Percentiles rank a stretch among this genome's conserved stretches.
phyloP scores from a whole-genome alignment of 371 early-diverging fungal genomes.

The Haplosporangium sp. region DNA sequence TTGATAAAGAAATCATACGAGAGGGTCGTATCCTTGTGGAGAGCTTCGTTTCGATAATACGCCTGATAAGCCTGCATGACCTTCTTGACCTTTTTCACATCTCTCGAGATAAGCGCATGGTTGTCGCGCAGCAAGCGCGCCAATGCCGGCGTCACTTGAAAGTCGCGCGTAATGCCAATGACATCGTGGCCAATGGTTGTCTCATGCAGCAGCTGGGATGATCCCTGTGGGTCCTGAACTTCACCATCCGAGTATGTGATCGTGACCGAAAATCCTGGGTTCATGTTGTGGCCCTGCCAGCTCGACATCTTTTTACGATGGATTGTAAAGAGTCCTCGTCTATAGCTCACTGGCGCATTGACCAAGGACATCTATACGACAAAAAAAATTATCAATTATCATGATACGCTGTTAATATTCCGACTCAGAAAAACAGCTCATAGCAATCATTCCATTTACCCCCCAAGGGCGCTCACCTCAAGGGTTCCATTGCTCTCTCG shows the following conservation, averaged over 20 bases:
- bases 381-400: neutral
- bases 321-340: constrained; percentile 57
- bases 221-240: constrained; percentile 38
- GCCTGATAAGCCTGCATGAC: constrained; percentile 56
- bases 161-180: constrained; percentile 59
- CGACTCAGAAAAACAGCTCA: neutral
- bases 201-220: constrained; percentile 47
- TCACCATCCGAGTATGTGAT: constrained; percentile 55
- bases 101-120: constrained; percentile 55
- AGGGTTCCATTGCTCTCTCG: constrained; percentile 51
- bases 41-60: constrained; percentile 58
- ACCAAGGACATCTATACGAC: constrained; percentile 40
- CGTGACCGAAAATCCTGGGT: constrained; percentile 61
- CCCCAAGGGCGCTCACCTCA: constrained; percentile 49
- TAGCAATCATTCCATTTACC: neutral
- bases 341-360: constrained; percentile 60
- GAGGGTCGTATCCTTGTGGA: constrained; percentile 61
- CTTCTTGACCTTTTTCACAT: constrained; percentile 47
- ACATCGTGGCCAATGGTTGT: constrained; percentile 51
- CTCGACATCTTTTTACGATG: constrained; percentile 56
- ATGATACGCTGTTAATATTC: neutral
- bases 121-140: constrained; percentile 63
- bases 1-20: constrained; percentile 65
- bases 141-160: constrained; percentile 58
- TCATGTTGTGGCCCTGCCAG: constrained; percentile 60